Base-by-base conservation (phyloP, 768 basidiomycete species). In the Lactarius evosmus region DNA sequence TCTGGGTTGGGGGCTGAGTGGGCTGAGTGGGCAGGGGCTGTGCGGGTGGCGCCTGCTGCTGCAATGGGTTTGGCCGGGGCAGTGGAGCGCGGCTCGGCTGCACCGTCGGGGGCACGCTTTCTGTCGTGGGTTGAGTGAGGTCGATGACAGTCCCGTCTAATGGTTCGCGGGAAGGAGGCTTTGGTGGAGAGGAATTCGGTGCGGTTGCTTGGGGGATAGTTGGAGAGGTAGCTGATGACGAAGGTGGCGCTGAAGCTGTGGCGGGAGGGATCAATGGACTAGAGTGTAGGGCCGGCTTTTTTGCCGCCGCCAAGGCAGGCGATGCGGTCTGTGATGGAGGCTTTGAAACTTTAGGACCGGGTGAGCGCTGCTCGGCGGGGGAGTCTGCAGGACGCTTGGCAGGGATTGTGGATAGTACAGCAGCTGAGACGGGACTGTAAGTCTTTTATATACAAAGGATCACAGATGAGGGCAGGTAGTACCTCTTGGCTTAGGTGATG, bases 401-500 rank as follows among this genome's bases (percentile, higher is more conserved):
- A n/a, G 67, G 66, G 8, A 63, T 62, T 46, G 61, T 56, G 38
- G 61, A 38, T 27, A 59, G 49, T 3, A 65, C 55, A 4, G 59
- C 54, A 30, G 59, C 64, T 65, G 50, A 4, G 33, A 27, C 46
- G 19, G 38, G 32, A 34, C 40, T 2, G 25, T 65, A 16, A 65
- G 55, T 30, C 11, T 7, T 25, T 52, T 61, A 61, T 65, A 56
- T 7, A 51, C 49, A 12, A 29, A 34, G 44, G 34, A 16, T n/a
- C 16, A 59, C 17, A 41, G 4, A 25, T 49, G 12, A 25, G n/a
- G 41, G 38, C 14, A 53, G 25, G 63, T n/a, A 22, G 33, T 62
- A 68, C 67, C 67, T 66, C 40, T 68, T 16, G 61, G 67, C 40
- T 62, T 66, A 57, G 61, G 65, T 62, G 55, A 57, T 16, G 61